Base-by-base conservation (phyloP, 345 rosid species). In the Eucalyptus sideroxylon region DNA sequence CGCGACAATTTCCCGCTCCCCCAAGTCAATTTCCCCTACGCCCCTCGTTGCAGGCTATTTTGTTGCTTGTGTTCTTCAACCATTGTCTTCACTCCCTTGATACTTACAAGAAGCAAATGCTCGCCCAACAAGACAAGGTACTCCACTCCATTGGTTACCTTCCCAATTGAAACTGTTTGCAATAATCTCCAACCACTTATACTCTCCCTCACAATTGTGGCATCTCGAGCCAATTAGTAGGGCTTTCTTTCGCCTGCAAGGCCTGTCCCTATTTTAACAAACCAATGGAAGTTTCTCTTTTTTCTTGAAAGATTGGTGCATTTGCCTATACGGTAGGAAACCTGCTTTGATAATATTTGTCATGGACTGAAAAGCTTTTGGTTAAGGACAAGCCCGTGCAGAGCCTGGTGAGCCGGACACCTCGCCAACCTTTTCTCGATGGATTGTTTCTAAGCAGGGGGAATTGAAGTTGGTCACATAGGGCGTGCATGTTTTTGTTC, bases 391-490 rank as follows among this genome's bases (percentile, higher is more conserved):
- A 60, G 31, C 69, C 16, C 16, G 34, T 0, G 69, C 0, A 0
- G 31, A 0, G 69, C 69, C 1, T 60, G 16, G 30, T 56, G 62
- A 56, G 62, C 13, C 6, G 30, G 6, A 10, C 62, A 56, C 69
- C 31, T 27, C 8, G 31, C 31, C 16, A 12, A 30, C 15, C 31
- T 27, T 60, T 0, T 30, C 69, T 30, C 0, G 31, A 60, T 60
- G 15, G 34, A 60, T 27, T 27, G 31, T 60, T 60, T 12, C 15
- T 6, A 12, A 11, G 31, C 3, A 27, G 14, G 31, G 30, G 13
- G 31, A 60, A 60, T 60, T 5, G 16, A 60, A 60, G 0, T 27
- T 60, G 31, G 16, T 0, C n/a, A n/a, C n/a, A n/a, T n/a, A n/a
- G n/a, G n/a, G n/a, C n/a, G n/a, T n/a, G n/a, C n/a, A n/a, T n/a